phyloP scores from a whole-genome alignment of 306 rosid species.

The Neltuma alba region DNA sequence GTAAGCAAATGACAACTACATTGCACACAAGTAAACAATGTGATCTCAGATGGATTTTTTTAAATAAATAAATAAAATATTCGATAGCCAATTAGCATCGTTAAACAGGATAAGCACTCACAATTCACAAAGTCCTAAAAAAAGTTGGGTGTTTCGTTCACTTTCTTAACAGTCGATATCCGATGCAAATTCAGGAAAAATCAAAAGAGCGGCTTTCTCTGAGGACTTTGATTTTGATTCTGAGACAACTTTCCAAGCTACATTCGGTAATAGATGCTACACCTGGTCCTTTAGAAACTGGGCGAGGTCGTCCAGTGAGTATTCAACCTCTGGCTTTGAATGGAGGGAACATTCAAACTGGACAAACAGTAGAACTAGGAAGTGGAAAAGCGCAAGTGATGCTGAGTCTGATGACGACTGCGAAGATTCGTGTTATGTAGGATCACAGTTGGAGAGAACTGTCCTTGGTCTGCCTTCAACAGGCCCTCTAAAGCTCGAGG shows the following conservation, averaged over 20 bases:
- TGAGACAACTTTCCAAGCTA: constrained; percentile 61
- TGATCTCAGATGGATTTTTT: background rate
- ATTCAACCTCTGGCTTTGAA: constrained; percentile 61
- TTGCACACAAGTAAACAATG: constrained; percentile 15
- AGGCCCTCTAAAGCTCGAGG: constrained; percentile 82
- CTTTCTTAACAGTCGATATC: constrained; percentile 21
- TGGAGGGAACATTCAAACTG: constrained; percentile 63
- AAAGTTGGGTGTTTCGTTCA: background rate
- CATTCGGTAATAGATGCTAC: constrained; percentile 61
- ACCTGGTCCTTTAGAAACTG: constrained; percentile 60
- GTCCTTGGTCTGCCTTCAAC: constrained; percentile 77
- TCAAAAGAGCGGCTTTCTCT: constrained; percentile 43
- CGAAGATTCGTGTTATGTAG: constrained; percentile 38
- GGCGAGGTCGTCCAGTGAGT: constrained; percentile 42
- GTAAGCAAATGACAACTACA: constrained; percentile 24
- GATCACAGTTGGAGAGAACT: constrained; percentile 67
- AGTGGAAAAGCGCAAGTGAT: constrained; percentile 62
- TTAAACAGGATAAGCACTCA: too few relatives aligned
- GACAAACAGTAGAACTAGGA: constrained; percentile 35
- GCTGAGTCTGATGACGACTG: constrained; percentile 53
- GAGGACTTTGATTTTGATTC: constrained; percentile 53
- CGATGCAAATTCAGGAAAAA: constrained; percentile 40
- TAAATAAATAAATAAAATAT: background rate
- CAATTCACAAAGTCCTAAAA: background rate
- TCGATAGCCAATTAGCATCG: too few relatives aligned